Evolutionary conservation across 2,329 filamentous ascomycete genomes (phyloP), one percentile per base, ranked within the genome.

Genomic region (Lasiodiplodia hormozganensis): DNA sequence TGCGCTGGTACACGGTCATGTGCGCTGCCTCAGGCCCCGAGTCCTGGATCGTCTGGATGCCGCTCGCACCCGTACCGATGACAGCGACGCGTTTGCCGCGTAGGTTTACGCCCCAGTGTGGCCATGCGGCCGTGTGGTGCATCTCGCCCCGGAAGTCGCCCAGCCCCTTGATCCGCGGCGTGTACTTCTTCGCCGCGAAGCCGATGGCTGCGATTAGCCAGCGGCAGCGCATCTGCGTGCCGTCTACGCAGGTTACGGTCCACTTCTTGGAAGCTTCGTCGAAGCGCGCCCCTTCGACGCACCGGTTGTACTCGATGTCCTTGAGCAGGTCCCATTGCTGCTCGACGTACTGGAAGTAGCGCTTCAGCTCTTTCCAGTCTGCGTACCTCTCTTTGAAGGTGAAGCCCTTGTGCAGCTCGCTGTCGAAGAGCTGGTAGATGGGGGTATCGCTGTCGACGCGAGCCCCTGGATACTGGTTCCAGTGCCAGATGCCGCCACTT

Each of bases 211-310:
- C 82, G 82, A n/a, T 83, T 83, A n/a, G 78, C 82, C 40, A 78
- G 79, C 34, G 78, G 76, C 65, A 84, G 72, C 16, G 83, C 75
- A 71, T 3, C 84, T 84, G 36, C 80, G 79, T 10, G 78, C 78
- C 0, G 82, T 84, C 8, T 70, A 76, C 16, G 87, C 72, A 0
- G 74, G 77, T 86, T 85, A 88, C 36, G 74, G 71, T 0, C 76
- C 76, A 67, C 53, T 67, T 47, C 16, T 51, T 67, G 1, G 75
- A 67, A 0, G 71, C 69, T 0, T 75, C 73, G 65, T 85, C 75
- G 70, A 82, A 87, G 1, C 74, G 71, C 1, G 82, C 83, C 2
- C 75, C 78, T 6, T 78, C 73, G 0, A 87, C 82, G 7, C 76
- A 76, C 11, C 79, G 79, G 31, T 82, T 75, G 74, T 85, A 88